Evolutionary conservation across 495 filamentous ascomycete species (phyloP).

Genomic region (Neurospora terricola): DNA sequence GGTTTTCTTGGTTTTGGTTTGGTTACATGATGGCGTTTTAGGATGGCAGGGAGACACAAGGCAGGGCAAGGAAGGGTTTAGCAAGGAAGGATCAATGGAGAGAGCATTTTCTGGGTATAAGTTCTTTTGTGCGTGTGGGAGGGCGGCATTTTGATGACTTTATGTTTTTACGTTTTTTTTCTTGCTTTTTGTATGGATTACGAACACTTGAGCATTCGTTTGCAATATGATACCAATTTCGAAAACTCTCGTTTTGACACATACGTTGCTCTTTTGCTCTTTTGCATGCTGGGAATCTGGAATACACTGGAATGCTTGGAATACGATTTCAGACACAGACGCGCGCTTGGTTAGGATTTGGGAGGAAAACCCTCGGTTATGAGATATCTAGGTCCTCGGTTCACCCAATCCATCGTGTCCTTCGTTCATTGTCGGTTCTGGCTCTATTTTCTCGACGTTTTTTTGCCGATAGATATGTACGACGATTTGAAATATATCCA

Average conservation of each 20-base stretch:
- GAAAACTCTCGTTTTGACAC: background rate
- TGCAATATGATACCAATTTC: background rate
- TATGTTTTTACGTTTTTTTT: background rate
- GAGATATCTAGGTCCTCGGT: too few species aligned
- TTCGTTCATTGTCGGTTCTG: too few species aligned
- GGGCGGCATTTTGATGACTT: background rate
- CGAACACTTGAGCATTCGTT: background rate
- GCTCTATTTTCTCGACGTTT: too few species aligned
- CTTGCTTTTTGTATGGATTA: background rate
- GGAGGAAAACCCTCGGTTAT: too few species aligned
- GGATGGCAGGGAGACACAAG: background rate
- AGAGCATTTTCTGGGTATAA: background rate
- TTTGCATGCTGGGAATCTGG: too few species aligned
- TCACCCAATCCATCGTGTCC: too few species aligned
- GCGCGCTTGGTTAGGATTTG: too few species aligned
- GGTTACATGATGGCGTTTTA: background rate
- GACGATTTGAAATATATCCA: too few species aligned
- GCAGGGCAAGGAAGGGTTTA: background rate
- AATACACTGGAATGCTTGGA: too few species aligned
- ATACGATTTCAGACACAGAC: too few species aligned
- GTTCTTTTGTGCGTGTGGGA: background rate
- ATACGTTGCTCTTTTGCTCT: too few species aligned
- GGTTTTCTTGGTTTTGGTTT: background rate
- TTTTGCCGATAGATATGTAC: too few species aligned
- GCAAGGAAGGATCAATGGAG: background rate